phyloP scores from a whole-genome alignment of 1,284 basidiomycete species.

The Naganishia liquefaciens region DNA sequence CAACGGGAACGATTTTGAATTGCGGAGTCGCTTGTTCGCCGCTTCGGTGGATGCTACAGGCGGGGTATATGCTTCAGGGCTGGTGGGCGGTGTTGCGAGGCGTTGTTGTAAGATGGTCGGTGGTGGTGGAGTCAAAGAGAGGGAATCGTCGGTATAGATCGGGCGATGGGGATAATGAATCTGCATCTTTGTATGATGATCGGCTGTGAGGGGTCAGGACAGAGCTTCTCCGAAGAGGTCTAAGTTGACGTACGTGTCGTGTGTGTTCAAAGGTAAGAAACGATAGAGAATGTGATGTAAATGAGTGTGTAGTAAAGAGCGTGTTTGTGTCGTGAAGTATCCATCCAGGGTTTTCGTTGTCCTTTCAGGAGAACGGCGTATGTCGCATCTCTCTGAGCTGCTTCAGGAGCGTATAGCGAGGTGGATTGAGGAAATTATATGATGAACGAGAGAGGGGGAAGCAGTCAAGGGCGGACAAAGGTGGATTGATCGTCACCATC shows the following conservation, averaged over 20 bases:
- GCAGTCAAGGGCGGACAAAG: neutral
- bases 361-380: slow-evolving; percentile 2
- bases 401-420: neutral
- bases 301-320: slow-evolving; percentile 27
- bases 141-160: slow-evolving; percentile 22
- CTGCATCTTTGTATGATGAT: slow-evolving; percentile 30
- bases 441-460: neutral
- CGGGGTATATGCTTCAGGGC: slow-evolving; percentile 10
- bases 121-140: slow-evolving; percentile 18
- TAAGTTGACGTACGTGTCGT: neutral
- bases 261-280: neutral
- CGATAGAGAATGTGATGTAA: slow-evolving; percentile 19
- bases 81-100: slow-evolving; percentile 19
- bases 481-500: neutral
- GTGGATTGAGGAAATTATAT: slow-evolving; percentile 4
- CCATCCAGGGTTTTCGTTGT: neutral
- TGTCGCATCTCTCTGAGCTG: neutral
- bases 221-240: neutral
- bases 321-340: neutral
- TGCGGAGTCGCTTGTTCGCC: slow-evolving; percentile 14
- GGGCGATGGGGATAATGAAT: slow-evolving; percentile 11
- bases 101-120: slow-evolving; percentile 20
- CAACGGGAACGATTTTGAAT: slow-evolving; percentile 17
- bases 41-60: neutral
- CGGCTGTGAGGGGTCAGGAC: neutral